Base-by-base conservation (phyloP, 805 yeast species). In the Yarrowia divulgata region DNA sequence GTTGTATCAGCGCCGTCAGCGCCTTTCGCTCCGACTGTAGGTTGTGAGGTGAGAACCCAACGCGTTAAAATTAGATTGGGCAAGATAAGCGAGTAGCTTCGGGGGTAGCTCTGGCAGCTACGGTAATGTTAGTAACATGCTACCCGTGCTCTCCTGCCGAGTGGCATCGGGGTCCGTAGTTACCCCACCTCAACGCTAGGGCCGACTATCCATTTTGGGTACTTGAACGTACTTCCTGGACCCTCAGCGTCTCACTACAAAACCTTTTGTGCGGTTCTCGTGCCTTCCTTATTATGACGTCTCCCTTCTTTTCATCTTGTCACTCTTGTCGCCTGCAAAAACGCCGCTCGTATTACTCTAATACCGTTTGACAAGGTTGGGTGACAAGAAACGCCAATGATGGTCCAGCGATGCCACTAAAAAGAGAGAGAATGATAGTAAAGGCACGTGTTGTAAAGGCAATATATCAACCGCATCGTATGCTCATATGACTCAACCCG, bases 61-160 rank as follows among this genome's bases (percentile, higher is more conserved):
- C 34, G 60, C 45, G 45, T 37, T 12, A 19, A 54, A 54, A 19
- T 54, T 54, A 54, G 45, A 54, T 54, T 54, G 45, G 60, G 60
- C 18, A 37, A 54, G 60, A 39, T 54, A 54, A 39, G 60, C 60
- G 60, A 54, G 60, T 16, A 35, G 8, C 46, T n/a, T 10, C 8
- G 18, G 45, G 1, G 10, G n/a, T n/a, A n/a, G n/a, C n/a, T n/a
- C n/a, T n/a, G n/a, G n/a, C n/a, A n/a, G n/a, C n/a, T n/a, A n/a
- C n/a, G 8, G 48, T 45, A 23, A 23, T 23, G 29, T 45, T 29
- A 18, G 29, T 8, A 18, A n/a, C 39, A 35, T 35, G 5, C 39
- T 35, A 23, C 29, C 29, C 29, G 4, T n/a, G n/a, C n/a, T n/a
- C n/a, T n/a, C n/a, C n/a, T n/a, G n/a, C n/a, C n/a, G n/a, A n/a